Base-by-base conservation (phyloP, 2,329 filamentous ascomycete species). In the Colletotrichum sp. region DNA sequence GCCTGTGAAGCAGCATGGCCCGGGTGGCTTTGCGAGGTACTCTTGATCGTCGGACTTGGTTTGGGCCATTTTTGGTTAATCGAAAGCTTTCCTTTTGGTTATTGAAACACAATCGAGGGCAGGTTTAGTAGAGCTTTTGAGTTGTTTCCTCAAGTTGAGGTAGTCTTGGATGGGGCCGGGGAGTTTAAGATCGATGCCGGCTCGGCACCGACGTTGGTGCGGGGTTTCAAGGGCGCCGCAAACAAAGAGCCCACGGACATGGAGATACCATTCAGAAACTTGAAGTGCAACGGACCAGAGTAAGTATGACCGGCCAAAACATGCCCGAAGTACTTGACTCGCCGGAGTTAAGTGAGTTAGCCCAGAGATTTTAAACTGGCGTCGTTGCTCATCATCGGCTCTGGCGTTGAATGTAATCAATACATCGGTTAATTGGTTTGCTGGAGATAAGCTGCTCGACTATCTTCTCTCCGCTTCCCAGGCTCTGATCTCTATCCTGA, bases 1-100 rank as follows among this genome's bases (percentile, higher is more conserved):
- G 36, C 86, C 86, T 68, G 83, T 80, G 16, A 85, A 80, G 78
- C 87, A 88, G 76, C 85, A 87, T 16, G 80, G 79, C 13, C 83
- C 84, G 18, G 81, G 81, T 2, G 82, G 83, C 64, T 85, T 83
- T 13, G 82, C 82, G n/a, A 83, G 77, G 59, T 81, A 82, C 21
- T 73, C 64, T 28, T 32, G 57, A 59, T 73, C 52, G 13, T 18
- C 44, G 16, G 70, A 21, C 18, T 72, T 59, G 3, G 44, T 36
- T 3, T 76, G 63, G 18, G 64, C 28, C 70, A 76, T 76, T 30
- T 24, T 26, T 36, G 8, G 8, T 59, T 1, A 36, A 21, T 21
- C 4, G 28, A 9, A 32, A 34, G 16, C 10, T 36, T 34, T n/a
- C 24, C 24, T 26, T 26, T 26, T 26, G 5, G 5, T n/a, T 44